Base-by-base conservation (phyloP, 768 basidiomycete genomes). In the Podaxis sp. region DNA sequence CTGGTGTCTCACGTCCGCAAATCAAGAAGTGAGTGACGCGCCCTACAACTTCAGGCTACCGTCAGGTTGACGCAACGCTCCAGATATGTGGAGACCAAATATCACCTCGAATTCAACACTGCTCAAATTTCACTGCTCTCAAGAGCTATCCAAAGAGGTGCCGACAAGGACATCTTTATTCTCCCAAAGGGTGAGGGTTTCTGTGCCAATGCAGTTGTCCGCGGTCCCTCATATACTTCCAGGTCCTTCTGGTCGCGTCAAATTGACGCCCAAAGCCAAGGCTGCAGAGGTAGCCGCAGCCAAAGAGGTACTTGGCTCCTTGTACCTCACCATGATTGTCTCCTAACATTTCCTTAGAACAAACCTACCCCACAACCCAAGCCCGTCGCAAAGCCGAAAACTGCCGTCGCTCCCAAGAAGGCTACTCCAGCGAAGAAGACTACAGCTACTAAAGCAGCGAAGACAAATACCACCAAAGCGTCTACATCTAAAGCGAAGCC, bases 1-100 rank as follows among this genome's bases (percentile, higher is more conserved):
- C 73, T 61, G 94, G 94, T 68, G 94, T 96, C 65, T 96, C 93
- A 67, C 88, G 96, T 53, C 91, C 88, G 59, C 85, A 88, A 70
- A 95, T 97, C 79, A 97, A 97, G 87, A 96, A 93, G 91, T 96
- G 80, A 63, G 68, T 65, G 60, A 22, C 33, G 33, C 9, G 33
- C 8, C 33, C 33, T 55, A 56, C 38, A 54, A 27, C 36, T 55
- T 19, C 25, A 9, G 7, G 40, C 36, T 37, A 61, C 59, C 57
- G 40, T 62, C 66, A 65, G 71, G 43, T 70, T 63, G 24, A 65
- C 56, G 58, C 50, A 29, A 13, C 55, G 33, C 0, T 29, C 9
- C 60, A 95, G 93, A 80, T 97, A 77, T 74, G 88, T 97, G 59
- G 93, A 94, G 76, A 80, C 84, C 61, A 86, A 81, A 68, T 97